phyloP scores from a whole-genome alignment of 305 asterid genomes.

The Fraxinus paxiana region DNA sequence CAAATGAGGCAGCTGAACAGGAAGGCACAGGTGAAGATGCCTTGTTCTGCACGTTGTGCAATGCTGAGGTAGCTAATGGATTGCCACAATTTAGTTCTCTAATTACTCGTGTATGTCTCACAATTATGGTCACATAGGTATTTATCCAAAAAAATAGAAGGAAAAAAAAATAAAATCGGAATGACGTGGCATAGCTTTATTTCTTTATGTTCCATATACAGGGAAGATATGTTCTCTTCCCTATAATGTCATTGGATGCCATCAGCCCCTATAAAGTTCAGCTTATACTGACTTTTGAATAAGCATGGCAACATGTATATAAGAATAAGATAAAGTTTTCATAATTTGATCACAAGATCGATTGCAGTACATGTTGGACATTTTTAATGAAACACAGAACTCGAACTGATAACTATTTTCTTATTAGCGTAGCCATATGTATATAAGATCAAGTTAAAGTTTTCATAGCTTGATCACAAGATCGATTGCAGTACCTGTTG shows the following conservation, averaged over 20 bases:
- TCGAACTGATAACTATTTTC: neutral
- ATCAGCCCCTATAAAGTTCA: neutral
- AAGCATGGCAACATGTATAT: neutral
- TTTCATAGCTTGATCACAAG: neutral
- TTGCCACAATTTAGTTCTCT: constrained; percentile 13
- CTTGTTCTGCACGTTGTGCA: constrained; percentile 92
- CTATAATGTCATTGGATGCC: neutral
- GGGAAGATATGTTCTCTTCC: neutral
- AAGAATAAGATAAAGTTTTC: neutral
- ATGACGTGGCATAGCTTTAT: neutral
- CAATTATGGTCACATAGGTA: neutral
- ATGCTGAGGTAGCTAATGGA: constrained; percentile 70
- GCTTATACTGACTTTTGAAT: neutral
- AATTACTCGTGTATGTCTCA: neutral
- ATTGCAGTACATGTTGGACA: neutral
- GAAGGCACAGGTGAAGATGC: constrained; percentile 86
- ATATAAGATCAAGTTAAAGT: neutral
- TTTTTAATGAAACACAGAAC: neutral
- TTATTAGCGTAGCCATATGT: neutral
- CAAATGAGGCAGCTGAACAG: constrained; percentile 51
- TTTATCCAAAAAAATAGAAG: neutral
- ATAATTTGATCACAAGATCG: neutral
- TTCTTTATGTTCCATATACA: neutral
- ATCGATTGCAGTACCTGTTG: neutral
- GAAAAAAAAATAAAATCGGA: neutral